Base-by-base conservation (phyloP, 139 green algal species). In the Raphidocelis subcapitata region DNA sequence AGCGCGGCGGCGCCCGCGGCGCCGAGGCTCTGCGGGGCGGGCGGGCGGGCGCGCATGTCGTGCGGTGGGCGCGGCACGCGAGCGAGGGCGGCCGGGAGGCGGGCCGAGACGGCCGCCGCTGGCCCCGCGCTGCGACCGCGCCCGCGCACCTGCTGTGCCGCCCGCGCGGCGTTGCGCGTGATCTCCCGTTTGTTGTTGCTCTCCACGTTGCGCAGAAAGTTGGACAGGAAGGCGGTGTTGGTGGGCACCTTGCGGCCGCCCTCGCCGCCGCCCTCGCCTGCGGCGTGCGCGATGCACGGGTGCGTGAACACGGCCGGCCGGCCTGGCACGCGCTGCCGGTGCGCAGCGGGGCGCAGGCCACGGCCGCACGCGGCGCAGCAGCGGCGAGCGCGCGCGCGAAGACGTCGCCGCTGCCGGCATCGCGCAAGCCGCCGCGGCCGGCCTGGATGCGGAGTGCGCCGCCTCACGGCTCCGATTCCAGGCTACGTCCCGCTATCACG, bases 71-170 rank as follows among this genome's bases (percentile, higher is more conserved):
- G n/a, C n/a, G n/a, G n/a, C n/a, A n/a, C n/a, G n/a, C n/a, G n/a
- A n/a, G n/a, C n/a, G n/a, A n/a, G n/a, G n/a, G n/a, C n/a, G n/a
- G n/a, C n/a, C n/a, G n/a, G n/a, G n/a, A n/a, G n/a, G n/a, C n/a
- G n/a, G n/a, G n/a, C n/a, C n/a, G n/a, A n/a, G n/a, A n/a, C n/a
- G n/a, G n/a, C n/a, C n/a, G n/a, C n/a, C n/a, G n/a, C n/a, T n/a
- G n/a, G n/a, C n/a, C n/a, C n/a, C n/a, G n/a, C n/a, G n/a, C n/a
- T n/a, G n/a, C n/a, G n/a, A n/a, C n/a, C n/a, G n/a, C n/a, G n/a
- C n/a, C n/a, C n/a, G n/a, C n/a, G n/a, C 49, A 79, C 77, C 65
- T 73, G 47, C 44, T 78, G 65, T n/a, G 71, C 66, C 24, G 60
- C 77, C 31, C 47, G 36, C 1, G 66, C 60, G 26, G 71, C 72